Conservation (phyloP, 345 rosid species). For the Dimocarpus longan region DNA sequence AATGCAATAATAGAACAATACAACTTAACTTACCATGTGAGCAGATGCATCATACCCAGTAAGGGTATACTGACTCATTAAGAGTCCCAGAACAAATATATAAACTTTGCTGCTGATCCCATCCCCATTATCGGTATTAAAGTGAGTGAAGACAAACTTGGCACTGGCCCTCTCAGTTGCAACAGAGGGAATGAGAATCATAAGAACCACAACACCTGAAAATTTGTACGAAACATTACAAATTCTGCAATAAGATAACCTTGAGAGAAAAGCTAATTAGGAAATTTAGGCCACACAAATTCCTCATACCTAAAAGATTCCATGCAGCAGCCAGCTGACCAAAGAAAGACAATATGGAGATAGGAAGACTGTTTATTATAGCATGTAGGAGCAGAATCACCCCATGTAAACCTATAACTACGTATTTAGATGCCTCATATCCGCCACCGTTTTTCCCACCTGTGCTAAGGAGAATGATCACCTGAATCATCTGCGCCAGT, state of each 20-base stretch:
- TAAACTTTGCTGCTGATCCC: conserved; percentile 68
- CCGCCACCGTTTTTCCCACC: conserved; percentile 97
- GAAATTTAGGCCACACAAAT: conserved; percentile 10
- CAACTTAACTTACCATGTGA: conserved; percentile 69
- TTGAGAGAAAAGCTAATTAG: background rate
- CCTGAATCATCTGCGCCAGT: conserved; percentile 66
- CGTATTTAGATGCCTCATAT: conserved; percentile 79
- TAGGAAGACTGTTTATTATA: conserved; percentile 78
- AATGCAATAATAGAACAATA: conserved; percentile 9
- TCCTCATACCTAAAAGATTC: conserved; percentile 73
- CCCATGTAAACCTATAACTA: conserved; percentile 74
- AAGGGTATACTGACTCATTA: conserved; percentile 95
- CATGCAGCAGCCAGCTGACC: conserved; percentile 94
- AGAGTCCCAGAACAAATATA: conserved; percentile 86
- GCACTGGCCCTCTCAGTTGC: conserved; percentile 81
- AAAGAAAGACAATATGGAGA: conserved; percentile 71
- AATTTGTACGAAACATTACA: conserved; percentile 12
- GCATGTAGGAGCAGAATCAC: conserved; percentile 81
- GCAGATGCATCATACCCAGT: conserved; percentile 96
- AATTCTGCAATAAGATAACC: background rate
- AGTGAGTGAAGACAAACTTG: conserved; percentile 83
- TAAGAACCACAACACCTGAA: conserved; percentile 77
- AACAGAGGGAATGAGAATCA: conserved; percentile 77
- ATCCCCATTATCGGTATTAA: conserved; percentile 75
- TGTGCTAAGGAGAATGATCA: conserved; percentile 82